Evolutionary conservation across 345 rosid genomes (phyloP), one percentile per base, ranked within the genome.

Genomic region (Populus alba): DNA sequence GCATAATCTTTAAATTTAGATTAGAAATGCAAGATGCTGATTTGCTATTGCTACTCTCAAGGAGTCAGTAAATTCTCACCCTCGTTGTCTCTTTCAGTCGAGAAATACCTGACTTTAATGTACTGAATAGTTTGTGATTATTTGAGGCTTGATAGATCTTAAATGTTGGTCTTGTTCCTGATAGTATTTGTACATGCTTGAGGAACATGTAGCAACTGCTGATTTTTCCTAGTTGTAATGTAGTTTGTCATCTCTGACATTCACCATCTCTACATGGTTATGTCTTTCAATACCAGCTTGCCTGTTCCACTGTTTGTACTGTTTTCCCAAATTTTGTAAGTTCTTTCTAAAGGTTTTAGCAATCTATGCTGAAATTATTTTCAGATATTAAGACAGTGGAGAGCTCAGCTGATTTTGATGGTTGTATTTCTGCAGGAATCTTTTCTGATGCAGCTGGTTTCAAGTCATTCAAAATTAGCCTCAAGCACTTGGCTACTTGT

Each of bases 341-440:
- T n/a, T 59, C 29, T 59, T 59, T 59, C 65, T 11, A 23, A 59
- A n/a, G 8, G 65, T n/a, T 31, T 5, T 18, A 43, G 12, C 31
- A 66, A 8, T n/a, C 16, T 25, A 37, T 53, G 11, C 3, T 12
- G 37, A 6, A 41, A 47, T 61, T 53, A 71, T 33, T 18, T 69
- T 39, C 27, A 55, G 66, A 23, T 4, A 37, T 35, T 1, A 22
- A 23, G 13, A 43, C 5, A 17, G 15, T 31, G 38, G 23, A 66
- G 69, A 66, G n/a, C 69, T 66, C 12, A 18, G 69, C 69, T 33
- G 37, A 61, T 29, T 38, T 25, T 57, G 27, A 43, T 79, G 49
- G 45, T 59, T 55, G 18, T 78, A 31, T 33, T 37, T 63, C 53
- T 31, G 39, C 74, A 79, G 74, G 73, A 39, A 27, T 68, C 9